Evolutionary conservation across 192 early-diverging fungal genomes (phyloP).

Genomic region (Linnemannia zychae): DNA sequence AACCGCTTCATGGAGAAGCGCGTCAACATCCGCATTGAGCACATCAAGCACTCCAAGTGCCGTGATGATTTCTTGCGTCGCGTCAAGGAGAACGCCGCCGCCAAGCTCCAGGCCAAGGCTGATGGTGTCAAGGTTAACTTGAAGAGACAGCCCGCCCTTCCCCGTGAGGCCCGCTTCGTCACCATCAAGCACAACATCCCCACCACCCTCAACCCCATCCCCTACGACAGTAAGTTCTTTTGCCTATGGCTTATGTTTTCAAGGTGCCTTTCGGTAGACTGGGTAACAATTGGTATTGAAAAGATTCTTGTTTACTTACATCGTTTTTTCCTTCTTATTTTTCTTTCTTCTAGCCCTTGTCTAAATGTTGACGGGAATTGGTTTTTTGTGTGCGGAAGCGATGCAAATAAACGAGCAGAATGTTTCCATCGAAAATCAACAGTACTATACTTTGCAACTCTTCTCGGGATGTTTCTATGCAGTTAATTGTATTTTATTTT

Average conservation of each 20-base stretch:
- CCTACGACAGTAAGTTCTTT: slow-evolving; percentile 81
- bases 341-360: slow-evolving; percentile 43
- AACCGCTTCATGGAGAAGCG: slow-evolving; percentile 99
- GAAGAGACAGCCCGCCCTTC: slow-evolving; percentile 93
- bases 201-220: slow-evolving; percentile 93
- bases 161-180: slow-evolving; percentile 90
- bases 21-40: slow-evolving; percentile 98
- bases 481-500: neutral
- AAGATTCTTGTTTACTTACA: neutral
- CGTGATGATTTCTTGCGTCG: slow-evolving; percentile 97
- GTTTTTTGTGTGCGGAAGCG: slow-evolving; percentile 47
- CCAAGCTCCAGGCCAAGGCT: slow-evolving; percentile 86
- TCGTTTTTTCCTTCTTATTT: neutral
- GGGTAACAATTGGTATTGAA: neutral
- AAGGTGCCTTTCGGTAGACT: neutral
- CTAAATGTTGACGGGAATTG: slow-evolving; percentile 38
- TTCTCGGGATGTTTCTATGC: neutral
- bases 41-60: slow-evolving; percentile 99
- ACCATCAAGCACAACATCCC: slow-evolving; percentile 91
- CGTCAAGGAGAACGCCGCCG: slow-evolving; percentile 94
- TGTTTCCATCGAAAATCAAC: slow-evolving; percentile 19
- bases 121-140: slow-evolving; percentile 83
- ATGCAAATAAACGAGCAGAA: slow-evolving; percentile 53
- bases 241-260: neutral
- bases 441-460: neutral